These are phyloP conservation scores for Coemansia sp. DNA, from an alignment of 192 early-diverging fungal species.

Conservation along the genomic window DNA sequence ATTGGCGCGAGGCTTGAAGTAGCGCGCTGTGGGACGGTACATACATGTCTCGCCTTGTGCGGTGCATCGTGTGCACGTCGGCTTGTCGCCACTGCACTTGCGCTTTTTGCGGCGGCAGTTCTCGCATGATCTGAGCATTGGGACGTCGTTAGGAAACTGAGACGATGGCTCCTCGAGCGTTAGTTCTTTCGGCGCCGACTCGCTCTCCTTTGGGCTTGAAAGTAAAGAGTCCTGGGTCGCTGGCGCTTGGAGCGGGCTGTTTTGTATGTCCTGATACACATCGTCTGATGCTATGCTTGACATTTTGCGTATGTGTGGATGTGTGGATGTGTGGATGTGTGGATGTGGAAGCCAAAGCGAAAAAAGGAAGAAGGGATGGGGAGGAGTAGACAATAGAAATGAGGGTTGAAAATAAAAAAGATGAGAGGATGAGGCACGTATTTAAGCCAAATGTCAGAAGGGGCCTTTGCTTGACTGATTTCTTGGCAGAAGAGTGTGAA, in stretches of 20 bases:
- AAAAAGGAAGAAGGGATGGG: neutral
- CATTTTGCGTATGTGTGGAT: neutral
- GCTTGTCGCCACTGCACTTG: constrained; percentile 50
- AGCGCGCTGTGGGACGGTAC: constrained; percentile 46
- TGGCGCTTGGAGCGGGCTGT: neutral
- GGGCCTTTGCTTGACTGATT: neutral
- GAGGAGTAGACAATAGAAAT: constrained; percentile 2
- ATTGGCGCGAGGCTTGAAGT: constrained; percentile 28
- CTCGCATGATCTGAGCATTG: constrained; percentile 48
- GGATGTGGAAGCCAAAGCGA: neutral
- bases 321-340: neutral
- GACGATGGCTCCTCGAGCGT: neutral
- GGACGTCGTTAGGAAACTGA: constrained; percentile 22
- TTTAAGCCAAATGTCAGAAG: neutral
- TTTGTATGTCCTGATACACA: neutral
- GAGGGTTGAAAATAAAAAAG: neutral
- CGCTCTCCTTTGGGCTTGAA: neutral
- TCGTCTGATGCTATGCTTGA: constrained; percentile 2
- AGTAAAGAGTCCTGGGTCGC: neutral
- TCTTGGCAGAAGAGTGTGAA: constrained; percentile 1
- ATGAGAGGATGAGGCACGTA: neutral
- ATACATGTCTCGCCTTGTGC: constrained; percentile 32
- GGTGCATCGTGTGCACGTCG: constrained; percentile 37
- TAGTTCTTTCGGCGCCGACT: neutral
- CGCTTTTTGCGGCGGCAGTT: constrained; percentile 50